Percentiles rank a stretch among this genome's conserved stretches.
phyloP scores from a whole-genome alignment of 208 protist genomes.

The Endotrypanum monterogeii region DNA sequence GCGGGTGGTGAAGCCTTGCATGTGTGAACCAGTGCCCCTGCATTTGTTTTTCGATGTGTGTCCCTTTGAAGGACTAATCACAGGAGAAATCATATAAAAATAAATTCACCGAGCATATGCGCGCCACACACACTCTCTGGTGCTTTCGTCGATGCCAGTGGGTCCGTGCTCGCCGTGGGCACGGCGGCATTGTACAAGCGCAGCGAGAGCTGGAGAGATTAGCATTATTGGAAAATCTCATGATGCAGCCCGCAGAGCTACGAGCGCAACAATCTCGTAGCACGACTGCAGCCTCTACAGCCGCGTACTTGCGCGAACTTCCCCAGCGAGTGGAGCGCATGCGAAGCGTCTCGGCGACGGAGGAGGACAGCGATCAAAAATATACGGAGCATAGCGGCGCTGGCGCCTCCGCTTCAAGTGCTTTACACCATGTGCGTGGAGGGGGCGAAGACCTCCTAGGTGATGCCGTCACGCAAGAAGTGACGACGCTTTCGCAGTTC shows the following conservation, averaged over 20 bases:
- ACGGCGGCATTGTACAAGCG: conserved; percentile 30
- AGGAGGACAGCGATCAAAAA: background rate
- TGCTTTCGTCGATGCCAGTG: background rate
- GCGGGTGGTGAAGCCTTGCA: too few relatives aligned
- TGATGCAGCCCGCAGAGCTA: conserved; percentile 8
- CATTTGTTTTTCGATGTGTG: too few relatives aligned
- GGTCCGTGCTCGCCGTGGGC: conserved; percentile 28
- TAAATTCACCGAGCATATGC: background rate
- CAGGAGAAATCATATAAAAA: background rate
- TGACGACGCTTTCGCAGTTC: conserved; percentile 65
- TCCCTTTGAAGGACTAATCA: too few relatives aligned
- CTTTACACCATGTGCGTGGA: background rate
- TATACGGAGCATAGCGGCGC: background rate
- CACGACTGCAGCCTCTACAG: background rate
- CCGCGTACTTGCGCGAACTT: conserved; percentile 30
- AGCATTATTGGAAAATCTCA: conserved; percentile 31
- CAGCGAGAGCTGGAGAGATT: conserved; percentile 30
- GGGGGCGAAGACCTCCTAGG: background rate
- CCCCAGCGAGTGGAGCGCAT: conserved; percentile 22
- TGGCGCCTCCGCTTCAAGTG: background rate
- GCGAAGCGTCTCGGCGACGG: background rate
- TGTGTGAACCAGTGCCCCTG: too few relatives aligned
- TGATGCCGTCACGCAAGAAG: conserved; percentile 2
- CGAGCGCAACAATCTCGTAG: conserved; percentile 7
- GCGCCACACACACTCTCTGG: background rate